phyloP scores from a whole-genome alignment of 2,329 filamentous ascomycete species.

The Penicillium sp. region DNA sequence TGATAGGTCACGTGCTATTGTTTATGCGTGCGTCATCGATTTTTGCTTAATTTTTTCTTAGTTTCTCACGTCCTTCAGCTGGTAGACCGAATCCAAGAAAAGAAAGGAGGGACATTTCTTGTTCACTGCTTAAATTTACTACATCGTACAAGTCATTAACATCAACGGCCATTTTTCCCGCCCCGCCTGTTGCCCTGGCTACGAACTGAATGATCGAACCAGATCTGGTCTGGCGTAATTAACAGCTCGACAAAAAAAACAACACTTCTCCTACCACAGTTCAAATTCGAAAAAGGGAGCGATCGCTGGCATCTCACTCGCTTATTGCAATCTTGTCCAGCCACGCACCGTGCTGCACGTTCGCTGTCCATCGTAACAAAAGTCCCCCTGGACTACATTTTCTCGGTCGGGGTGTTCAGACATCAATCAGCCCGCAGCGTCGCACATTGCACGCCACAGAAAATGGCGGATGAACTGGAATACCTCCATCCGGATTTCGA shows the following conservation, averaged over 20 bases:
- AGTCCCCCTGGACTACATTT: background rate
- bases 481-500: constrained; percentile 90
- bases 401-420: constrained; percentile 6
- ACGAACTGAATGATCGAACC: constrained; percentile 26
- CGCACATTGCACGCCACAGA: constrained; percentile 9
- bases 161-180: constrained; percentile 2
- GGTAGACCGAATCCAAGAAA: background rate
- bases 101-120: background rate
- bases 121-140: background rate
- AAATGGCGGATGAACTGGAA: constrained; percentile 61
- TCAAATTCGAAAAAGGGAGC: constrained; percentile 19
- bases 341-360: constrained; percentile 6
- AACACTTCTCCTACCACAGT: constrained; percentile 8
- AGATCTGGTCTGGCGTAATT: constrained; percentile 17
- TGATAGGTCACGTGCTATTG: background rate
- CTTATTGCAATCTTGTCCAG: constrained; percentile 9
- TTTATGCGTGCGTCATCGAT: constrained; percentile 6
- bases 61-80: background rate
- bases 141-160: background rate
- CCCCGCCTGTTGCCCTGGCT: constrained; percentile 41
- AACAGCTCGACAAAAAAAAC: constrained; percentile 18
- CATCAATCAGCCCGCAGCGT: background rate
- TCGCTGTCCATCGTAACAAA: constrained; percentile 2
- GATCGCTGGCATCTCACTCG: constrained; percentile 15
- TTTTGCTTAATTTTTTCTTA: background rate